Base-by-base conservation (phyloP, 371 early-diverging fungal species). In the Zychaea mexicana region DNA sequence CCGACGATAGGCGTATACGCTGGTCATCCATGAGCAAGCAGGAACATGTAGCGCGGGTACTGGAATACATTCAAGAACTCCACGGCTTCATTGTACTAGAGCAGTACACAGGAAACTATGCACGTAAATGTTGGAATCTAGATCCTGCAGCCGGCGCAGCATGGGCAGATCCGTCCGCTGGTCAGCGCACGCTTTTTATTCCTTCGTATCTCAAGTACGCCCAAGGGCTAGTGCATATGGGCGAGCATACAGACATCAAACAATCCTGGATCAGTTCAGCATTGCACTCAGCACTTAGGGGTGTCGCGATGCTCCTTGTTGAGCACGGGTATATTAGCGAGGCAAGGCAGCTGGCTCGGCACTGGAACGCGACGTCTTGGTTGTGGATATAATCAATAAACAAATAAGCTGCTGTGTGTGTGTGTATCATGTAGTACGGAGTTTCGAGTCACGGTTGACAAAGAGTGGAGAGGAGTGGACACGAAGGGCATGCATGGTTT, bases 161-260 rank as follows among this genome's bases (percentile, higher is more conserved):
- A 24, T 69, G 63, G 65, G 72, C 72, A 5, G 47, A 57, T 15
- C 57, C 69, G 3, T 32, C 38, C 6, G 57, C 66, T 31, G 72
- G 72, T 12, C 72, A 72, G 31, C 66, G 62, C 28, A 70, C 61
- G 13, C 26, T 69, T 2, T 65, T 60, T 39, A 70, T 67, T 68
- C 71, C 66, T 24, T 68, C 68, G 3, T 64, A 67, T 21, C 60
- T 66, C 52, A 65, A 68, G 19, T 58, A 60, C 52, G 61, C 61
- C 21, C 47, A 61, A 27, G 65, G 69, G 22, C 33, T 70, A 3
- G 65, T 67, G 21, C 67, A 70, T 61, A 65, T 70, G 21, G 69
- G 74, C 56, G 71, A 73, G 33, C 72, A 72, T 17, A 72, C 69
- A 3, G 66, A 69, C 52, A 64, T 72, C 38, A 68, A 69, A 21